A percentile compares a stretch with the other conserved stretches of the same genome.
phyloP scores from a whole-genome alignment of 2,329 filamentous ascomycete species.

The Stenocarpella maydis region DNA sequence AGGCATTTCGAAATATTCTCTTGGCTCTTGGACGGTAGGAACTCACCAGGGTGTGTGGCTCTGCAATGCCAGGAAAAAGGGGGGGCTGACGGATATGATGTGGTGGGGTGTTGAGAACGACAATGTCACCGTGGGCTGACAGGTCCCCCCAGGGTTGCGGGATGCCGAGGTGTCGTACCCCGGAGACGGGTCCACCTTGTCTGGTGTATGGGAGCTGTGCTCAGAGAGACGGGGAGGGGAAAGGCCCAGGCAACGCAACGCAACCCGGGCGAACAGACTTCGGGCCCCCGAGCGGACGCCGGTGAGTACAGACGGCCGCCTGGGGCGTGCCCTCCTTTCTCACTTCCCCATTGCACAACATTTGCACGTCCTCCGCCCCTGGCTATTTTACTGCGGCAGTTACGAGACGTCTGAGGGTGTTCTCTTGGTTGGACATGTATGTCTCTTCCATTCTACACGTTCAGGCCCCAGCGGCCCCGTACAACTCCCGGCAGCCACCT shows the following conservation, averaged over 20 bases:
- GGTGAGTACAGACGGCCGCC: background rate
- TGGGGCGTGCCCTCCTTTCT: background rate
- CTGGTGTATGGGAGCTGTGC: background rate
- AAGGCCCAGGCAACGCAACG: background rate
- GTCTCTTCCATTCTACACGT: slow-evolving; percentile 1
- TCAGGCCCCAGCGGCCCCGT: background rate
- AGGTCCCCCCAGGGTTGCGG: background rate
- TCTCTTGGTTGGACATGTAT: background rate
- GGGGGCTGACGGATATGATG: slow-evolving; percentile 2
- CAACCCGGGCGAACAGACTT: background rate
- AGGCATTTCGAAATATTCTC: background rate
- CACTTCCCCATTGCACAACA: background rate
- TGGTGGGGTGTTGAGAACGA: background rate
- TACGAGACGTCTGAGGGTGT: background rate
- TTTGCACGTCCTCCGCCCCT: background rate
- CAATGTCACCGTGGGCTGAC: slow-evolving; percentile 9
- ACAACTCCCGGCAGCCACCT: background rate
- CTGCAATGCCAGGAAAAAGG: background rate
- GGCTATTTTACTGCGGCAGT: background rate
- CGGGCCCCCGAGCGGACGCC: background rate
- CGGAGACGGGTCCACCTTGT: slow-evolving; percentile 3
- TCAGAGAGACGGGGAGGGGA: too few relatives aligned
- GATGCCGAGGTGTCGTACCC: background rate
- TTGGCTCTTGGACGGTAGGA: background rate
- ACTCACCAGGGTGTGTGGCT: background rate